Evolutionary conservation across 2,329 filamentous ascomycete species (phyloP).

Genomic region (Didymellaceae sp.): DNA sequence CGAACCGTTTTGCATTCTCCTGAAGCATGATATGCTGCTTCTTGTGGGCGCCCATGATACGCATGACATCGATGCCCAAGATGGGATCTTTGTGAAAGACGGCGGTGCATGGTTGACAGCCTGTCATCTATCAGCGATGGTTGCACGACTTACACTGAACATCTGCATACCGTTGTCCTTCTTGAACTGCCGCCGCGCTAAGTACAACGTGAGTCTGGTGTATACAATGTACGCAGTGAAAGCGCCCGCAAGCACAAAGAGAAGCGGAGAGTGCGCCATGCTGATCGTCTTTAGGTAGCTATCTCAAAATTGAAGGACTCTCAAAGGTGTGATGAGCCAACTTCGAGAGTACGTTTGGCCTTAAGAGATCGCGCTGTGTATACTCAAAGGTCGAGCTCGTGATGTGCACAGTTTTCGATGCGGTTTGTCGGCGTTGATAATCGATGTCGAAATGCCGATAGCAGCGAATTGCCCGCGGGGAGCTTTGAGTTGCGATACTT

Average conservation of each 20-base stretch:
- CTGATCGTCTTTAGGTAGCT: background rate
- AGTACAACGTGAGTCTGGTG: constrained; percentile 43
- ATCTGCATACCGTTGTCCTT: constrained; percentile 44
- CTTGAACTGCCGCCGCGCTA: constrained; percentile 47
- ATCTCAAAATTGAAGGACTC: background rate
- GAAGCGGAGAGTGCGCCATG: constrained; percentile 36
- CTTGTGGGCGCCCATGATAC: constrained; percentile 48
- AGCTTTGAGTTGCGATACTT: background rate
- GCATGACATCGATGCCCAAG: constrained; percentile 60
- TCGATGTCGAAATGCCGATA: background rate
- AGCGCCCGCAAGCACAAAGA: constrained; percentile 38
- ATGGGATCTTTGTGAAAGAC: constrained; percentile 63
- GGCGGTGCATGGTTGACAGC: constrained; percentile 54
- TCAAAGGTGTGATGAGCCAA: background rate
- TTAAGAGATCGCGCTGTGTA: too few species aligned
- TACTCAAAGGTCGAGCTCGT: background rate
- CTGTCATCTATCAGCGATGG: background rate
- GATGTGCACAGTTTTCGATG: background rate
- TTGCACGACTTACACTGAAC: background rate
- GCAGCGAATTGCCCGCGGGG: background rate
- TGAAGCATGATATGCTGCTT: constrained; percentile 35
- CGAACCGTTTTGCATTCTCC: constrained; percentile 33
- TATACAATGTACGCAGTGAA: constrained; percentile 47
- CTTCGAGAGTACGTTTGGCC: too few species aligned
- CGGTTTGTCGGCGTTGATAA: background rate